Evolutionary conservation across 2,329 filamentous ascomycete species (phyloP).

Genomic region (Fusarium sulawesiense): DNA sequence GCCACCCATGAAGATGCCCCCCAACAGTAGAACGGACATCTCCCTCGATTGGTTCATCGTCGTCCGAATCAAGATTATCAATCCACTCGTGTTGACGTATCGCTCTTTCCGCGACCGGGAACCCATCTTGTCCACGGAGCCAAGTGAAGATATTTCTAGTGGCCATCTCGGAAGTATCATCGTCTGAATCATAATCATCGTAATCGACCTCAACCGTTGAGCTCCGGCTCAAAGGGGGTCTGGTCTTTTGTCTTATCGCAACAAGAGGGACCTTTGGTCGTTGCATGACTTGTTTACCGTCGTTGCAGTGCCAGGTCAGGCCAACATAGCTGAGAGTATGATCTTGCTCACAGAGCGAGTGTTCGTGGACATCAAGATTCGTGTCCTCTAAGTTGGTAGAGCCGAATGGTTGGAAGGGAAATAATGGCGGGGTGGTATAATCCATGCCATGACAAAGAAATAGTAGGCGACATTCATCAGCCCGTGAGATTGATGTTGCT

Average conservation of each 20-base stretch:
- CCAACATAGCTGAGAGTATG: constrained; percentile 12
- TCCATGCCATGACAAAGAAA: constrained; percentile 28
- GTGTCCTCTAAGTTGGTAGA: constrained; percentile 29
- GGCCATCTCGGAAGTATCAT: constrained; percentile 37
- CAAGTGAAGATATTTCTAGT: constrained; percentile 48
- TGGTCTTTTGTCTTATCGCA: neutral
- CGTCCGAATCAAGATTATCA: constrained; percentile 44
- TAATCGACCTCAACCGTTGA: neutral
- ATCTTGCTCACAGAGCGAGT: no score
- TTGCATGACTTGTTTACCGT: neutral
- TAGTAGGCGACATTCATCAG: constrained; percentile 35
- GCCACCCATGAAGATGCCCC: neutral
- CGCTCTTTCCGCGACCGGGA: constrained; percentile 45
- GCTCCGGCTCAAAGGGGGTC: accelerated
- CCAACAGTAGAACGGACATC: neutral
- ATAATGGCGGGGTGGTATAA: constrained; percentile 23
- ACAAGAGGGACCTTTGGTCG: neutral
- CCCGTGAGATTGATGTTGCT: constrained; percentile 19
- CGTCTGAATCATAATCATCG: constrained; percentile 21
- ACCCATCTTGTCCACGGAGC: constrained; percentile 45
- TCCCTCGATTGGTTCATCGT: constrained; percentile 19
- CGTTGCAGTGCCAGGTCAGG: constrained; percentile 17
- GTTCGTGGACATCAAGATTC: constrained; percentile 33
- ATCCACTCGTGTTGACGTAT: constrained; percentile 49
- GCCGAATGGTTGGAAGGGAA: constrained; percentile 35